A percentile compares a stretch with the other conserved stretches of the same genome.
Evolutionary conservation across 2,329 filamentous ascomycete genomes (phyloP).

Genomic region (Penicillium freii): DNA sequence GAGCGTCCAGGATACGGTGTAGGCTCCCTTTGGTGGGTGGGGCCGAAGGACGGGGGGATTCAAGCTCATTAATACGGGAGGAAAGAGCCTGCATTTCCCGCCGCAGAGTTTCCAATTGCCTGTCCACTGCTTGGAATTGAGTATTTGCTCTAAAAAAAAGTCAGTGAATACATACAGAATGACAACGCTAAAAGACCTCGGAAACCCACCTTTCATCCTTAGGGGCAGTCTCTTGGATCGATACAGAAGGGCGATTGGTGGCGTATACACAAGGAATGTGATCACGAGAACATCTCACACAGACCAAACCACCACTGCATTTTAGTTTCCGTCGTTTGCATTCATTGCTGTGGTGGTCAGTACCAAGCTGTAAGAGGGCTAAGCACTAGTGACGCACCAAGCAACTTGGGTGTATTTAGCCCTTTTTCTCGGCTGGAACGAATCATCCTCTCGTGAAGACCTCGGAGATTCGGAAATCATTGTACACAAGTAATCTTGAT

Average conservation of each 20-base stretch:
- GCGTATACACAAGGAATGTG: constrained; percentile 65
- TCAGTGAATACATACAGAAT: background rate
- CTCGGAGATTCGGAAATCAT: background rate
- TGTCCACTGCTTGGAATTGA: constrained; percentile 28
- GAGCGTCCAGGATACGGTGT: constrained; percentile 33
- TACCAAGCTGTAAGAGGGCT: background rate
- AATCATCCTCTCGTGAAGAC: background rate
- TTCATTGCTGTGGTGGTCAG: constrained; percentile 56
- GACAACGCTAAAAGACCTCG: too few species aligned
- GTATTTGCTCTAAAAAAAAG: constrained; percentile 14
- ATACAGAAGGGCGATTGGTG: constrained; percentile 55
- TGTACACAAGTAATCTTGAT: background rate
- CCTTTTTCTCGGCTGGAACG: constrained; percentile 24
- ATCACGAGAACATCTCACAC: constrained; percentile 61
- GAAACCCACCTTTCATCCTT: constrained; percentile 23
- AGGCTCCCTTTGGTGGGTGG: constrained; percentile 15
- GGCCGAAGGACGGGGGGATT: constrained; percentile 19
- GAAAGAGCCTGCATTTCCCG: constrained; percentile 33
- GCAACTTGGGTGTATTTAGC: constrained; percentile 39
- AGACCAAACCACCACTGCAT: constrained; percentile 68
- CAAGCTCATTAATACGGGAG: constrained; percentile 29
- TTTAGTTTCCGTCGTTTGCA: constrained; percentile 75
- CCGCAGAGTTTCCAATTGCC: constrained; percentile 29
- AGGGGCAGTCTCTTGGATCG: constrained; percentile 7
- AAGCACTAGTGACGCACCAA: constrained; percentile 25